These are phyloP conservation scores for Trichophyton rubrum DNA, from an alignment of 2,329 filamentous ascomycete species.

Conservation along the genomic window DNA sequence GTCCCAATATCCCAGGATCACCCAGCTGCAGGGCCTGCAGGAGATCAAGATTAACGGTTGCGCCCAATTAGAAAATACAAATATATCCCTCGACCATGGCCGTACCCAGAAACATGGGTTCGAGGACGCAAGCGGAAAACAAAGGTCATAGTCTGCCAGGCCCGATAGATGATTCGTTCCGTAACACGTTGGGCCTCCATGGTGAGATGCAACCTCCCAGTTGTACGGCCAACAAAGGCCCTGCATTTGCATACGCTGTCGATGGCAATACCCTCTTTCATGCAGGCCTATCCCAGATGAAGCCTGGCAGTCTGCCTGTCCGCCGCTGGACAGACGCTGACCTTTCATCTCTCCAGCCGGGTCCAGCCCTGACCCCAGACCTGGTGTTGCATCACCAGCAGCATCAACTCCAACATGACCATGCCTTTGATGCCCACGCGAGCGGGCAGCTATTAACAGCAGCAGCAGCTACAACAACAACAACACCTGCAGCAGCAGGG, in stretches of 20 bases:
- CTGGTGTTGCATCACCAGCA: not conserved
- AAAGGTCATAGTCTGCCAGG: slow-evolving; percentile 17
- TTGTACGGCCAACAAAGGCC: slow-evolving; percentile 36
- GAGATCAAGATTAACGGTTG: slow-evolving; percentile 4
- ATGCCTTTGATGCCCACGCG: slow-evolving; percentile 10
- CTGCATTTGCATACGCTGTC: slow-evolving; percentile 18
- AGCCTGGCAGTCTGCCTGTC: slow-evolving; percentile 9
- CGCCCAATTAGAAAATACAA: slow-evolving; percentile 3
- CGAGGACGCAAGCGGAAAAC: slow-evolving; percentile 14
- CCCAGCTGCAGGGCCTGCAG: slow-evolving; percentile 5
- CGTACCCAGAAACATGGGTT: slow-evolving; percentile 5
- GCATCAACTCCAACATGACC: not conserved
- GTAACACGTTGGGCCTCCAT: slow-evolving; percentile 53
- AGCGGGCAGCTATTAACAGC: slow-evolving; percentile 8
- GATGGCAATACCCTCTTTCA: slow-evolving; percentile 12
- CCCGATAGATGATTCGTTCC: slow-evolving; percentile 41
- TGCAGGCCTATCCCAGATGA: slow-evolving; percentile 11
- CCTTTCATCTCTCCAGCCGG: slow-evolving; percentile 22
- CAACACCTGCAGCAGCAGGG: too few relatives aligned
- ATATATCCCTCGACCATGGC: slow-evolving; percentile 1
- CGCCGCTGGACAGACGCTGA: slow-evolving; percentile 18
- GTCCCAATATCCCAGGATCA: not conserved
- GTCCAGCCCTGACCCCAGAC: slow-evolving; percentile 7
- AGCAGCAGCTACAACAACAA: not conserved
- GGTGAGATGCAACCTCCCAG: slow-evolving; percentile 46